A percentile compares a stretch with the other conserved stretches of the same genome.
Evolutionary conservation across 306 rosid genomes (phyloP).

Genomic region (Inga oerstediana): DNA sequence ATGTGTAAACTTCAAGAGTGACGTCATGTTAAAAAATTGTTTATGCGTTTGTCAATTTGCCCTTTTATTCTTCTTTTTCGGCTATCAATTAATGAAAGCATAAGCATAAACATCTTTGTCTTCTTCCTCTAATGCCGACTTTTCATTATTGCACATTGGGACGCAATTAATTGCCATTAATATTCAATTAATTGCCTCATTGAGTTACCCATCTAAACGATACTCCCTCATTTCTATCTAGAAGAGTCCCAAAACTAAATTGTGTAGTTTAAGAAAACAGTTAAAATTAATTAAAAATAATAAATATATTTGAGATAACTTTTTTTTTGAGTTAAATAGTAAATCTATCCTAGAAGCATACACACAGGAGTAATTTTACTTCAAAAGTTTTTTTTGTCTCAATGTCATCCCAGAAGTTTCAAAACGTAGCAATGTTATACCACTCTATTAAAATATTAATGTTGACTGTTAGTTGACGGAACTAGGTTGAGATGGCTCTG

Average conservation of each 20-base stretch:
- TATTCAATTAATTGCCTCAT: not conserved
- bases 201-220: too few relatives aligned
- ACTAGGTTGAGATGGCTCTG: too few relatives aligned
- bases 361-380: accelerated
- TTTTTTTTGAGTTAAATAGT: too few relatives aligned
- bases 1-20: not conserved
- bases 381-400: accelerated
- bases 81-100: not conserved
- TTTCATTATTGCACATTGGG: not conserved
- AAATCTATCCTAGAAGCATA: accelerated
- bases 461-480: too few relatives aligned
- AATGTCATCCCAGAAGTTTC: too few relatives aligned
- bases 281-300: too few relatives aligned
- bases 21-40: not conserved
- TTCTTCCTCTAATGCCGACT: not conserved
- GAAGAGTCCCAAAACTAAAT: too few relatives aligned
- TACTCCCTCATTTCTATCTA: too few relatives aligned
- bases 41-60: not conserved
- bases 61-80: slow-evolving; percentile 10
- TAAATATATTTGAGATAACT: too few relatives aligned
- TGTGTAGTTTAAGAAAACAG: too few relatives aligned
- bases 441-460: too few relatives aligned
- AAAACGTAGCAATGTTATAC: too few relatives aligned
- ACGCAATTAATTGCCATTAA: not conserved
- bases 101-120: not conserved